Percentiles rank a stretch among this genome's conserved stretches.
phyloP scores from a whole-genome alignment of 306 rosid species.

The Vigna mungo region DNA sequence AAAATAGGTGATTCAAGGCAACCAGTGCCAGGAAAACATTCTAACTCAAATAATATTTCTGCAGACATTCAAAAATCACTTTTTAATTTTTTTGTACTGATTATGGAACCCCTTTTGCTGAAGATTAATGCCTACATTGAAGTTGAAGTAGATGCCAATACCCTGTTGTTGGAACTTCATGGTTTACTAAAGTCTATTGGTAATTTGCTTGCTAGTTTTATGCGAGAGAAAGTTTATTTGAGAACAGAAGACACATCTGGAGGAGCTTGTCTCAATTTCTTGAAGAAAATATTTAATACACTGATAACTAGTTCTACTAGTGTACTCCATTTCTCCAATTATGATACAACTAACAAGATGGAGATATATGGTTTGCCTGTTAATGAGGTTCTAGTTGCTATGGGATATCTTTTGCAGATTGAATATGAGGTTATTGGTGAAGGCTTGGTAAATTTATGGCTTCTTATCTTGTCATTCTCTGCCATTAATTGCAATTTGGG shows the following conservation, averaged over 20 bases:
- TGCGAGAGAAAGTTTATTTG: slow-evolving; percentile 78
- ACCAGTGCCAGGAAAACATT: slow-evolving; percentile 47
- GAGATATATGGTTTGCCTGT: slow-evolving; percentile 50
- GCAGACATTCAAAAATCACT: slow-evolving; percentile 69
- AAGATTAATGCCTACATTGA: slow-evolving; percentile 50
- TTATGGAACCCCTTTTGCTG: slow-evolving; percentile 82
- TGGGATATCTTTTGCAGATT: slow-evolving; percentile 78
- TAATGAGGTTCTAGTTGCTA: slow-evolving; percentile 63
- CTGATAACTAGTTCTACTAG: slow-evolving; percentile 58
- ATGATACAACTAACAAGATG: slow-evolving; percentile 42
- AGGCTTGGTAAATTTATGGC: slow-evolving; percentile 77
- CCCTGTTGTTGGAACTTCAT: slow-evolving; percentile 53
- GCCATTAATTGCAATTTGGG: slow-evolving; percentile 53
- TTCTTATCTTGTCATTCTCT: slow-evolving; percentile 63
- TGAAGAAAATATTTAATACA: slow-evolving; percentile 67
- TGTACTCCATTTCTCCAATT: slow-evolving; percentile 52
- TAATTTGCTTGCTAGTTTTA: slow-evolving; percentile 70
- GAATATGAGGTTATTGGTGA: slow-evolving; percentile 84
- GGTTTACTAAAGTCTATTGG: slow-evolving; percentile 66
- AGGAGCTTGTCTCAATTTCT: slow-evolving; percentile 73
- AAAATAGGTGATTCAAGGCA: slow-evolving; percentile 45
- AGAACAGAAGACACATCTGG: slow-evolving; percentile 84
- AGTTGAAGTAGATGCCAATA: slow-evolving; percentile 47
- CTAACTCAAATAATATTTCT: slow-evolving; percentile 49
- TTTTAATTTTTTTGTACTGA: slow-evolving; percentile 68